Base-by-base conservation (phyloP, 257 asterid species). In the Jasminum sambac region DNA sequence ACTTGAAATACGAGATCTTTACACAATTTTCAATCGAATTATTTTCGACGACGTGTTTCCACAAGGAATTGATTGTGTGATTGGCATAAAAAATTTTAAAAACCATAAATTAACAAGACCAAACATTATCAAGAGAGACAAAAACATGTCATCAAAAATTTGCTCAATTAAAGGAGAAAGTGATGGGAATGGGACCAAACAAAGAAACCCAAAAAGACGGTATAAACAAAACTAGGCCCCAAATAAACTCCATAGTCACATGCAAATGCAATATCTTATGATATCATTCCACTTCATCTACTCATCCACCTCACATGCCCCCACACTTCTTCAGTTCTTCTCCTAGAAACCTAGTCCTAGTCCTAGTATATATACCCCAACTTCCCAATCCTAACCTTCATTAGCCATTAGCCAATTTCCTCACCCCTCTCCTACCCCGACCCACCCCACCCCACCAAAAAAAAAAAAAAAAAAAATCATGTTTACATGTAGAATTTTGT, bases 201-300 rank as follows among this genome's bases (percentile, higher is more conserved):
- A n/a, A 60, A 67, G 59, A 46, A 46, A 37, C 41, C 19, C n/a
- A 40, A 59, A 23, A 8, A 69, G 26, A 8, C 16, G 57, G 4
- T 46, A 24, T 46, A 10, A 23, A 14, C 10, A 11, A 39, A 26
- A 30, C 67, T 61, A 77, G 78, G 76, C 63, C 79, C 71, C 82
- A 73, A 81, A 78, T 67, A 71, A 82, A 76, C 72, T 69, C 68
- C 76, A 59, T 38, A 67, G 71, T 77, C 85, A 85, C 84, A 74
- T 80, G 85, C 64, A 68, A 17, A 60, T 73, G 76, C 74, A 50
- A 72, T 12, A 59, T 7, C 52, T 67, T 39, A 76, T 38, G 17
- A 40, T 40, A 67, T 76, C 40, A 70, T 30, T 64, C 66, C 75
- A 46, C 21, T 52, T n/a, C n/a, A n/a, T n/a, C n/a, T n/a, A n/a